These are phyloP conservation scores for Umbelopsis ramanniana DNA, from an alignment of 192 early-diverging fungal species.

Conservation along the genomic window DNA sequence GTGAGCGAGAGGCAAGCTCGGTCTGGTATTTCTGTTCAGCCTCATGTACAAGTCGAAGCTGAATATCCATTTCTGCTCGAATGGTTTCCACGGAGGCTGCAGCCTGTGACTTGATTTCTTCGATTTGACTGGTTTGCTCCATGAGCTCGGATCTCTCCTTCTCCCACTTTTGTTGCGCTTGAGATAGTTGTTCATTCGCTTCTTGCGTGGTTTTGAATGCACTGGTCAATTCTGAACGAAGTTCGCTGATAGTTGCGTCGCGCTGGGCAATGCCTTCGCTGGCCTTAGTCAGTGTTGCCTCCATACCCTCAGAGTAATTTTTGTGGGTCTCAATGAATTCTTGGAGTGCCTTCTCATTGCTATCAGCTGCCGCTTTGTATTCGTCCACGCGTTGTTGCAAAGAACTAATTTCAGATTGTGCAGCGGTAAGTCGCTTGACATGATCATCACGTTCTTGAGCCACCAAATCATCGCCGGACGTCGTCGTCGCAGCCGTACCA, in stretches of 20 bases:
- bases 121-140: constrained; percentile 1
- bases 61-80: constrained; percentile 14
- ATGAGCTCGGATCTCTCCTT: not conserved
- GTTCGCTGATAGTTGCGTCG: constrained; percentile 15
- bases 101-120: constrained; percentile 19
- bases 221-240: not conserved
- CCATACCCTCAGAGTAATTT: constrained; percentile 19
- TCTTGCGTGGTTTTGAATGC: constrained; percentile 7
- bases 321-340: constrained; percentile 12
- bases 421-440: constrained; percentile 14
- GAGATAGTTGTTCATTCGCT: constrained; percentile 14
- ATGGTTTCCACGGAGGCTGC: not conserved
- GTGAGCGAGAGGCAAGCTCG: not conserved
- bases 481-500: not conserved
- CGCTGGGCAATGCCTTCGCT: constrained; percentile 16
- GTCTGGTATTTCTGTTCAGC: constrained; percentile 16
- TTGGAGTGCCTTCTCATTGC: constrained; percentile 16
- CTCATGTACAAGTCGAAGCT: constrained; percentile 10
- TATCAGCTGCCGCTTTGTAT: constrained; percentile 20
- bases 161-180: constrained; percentile 21
- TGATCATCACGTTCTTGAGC: constrained; percentile 12
- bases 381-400: constrained; percentile 9
- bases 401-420: not conserved
- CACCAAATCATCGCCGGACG: not conserved
- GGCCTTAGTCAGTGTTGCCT: constrained; percentile 5